Percentiles rank a stretch among this genome's conserved stretches.
Conservation (phyloP, 345 rosid species). For the Moricandia arvensis region DNA sequence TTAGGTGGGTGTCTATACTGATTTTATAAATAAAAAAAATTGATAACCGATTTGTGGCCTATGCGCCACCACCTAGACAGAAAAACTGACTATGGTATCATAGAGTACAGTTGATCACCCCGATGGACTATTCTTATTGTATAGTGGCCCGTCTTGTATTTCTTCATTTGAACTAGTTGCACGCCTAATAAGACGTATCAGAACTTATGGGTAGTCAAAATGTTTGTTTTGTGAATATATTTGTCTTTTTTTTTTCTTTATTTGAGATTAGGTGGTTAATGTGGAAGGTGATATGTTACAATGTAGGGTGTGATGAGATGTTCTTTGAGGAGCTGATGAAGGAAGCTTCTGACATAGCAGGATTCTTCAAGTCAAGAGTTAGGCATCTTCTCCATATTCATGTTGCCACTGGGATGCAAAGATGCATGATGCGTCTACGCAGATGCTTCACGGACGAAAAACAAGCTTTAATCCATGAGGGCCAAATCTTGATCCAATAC, state of each 20-base stretch:
- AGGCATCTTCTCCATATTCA: slow-evolving; percentile 80
- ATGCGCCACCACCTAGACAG: too few species aligned
- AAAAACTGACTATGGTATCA: background rate
- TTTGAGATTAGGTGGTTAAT: background rate
- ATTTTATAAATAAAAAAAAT: too few species aligned
- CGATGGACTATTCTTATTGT: background rate
- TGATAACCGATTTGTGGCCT: too few species aligned
- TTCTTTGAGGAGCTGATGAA: slow-evolving; percentile 84
- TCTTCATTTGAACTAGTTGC: background rate
- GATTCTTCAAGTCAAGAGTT: slow-evolving; percentile 74
- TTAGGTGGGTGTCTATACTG: too few species aligned
- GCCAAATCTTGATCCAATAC: slow-evolving; percentile 73
- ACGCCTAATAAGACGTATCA: background rate
- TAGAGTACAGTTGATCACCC: background rate
- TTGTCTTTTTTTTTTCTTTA: background rate
- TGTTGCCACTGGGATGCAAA: slow-evolving; percentile 69
- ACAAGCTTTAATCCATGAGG: slow-evolving; percentile 62
- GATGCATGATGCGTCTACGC: slow-evolving; percentile 49
- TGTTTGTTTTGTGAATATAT: background rate
- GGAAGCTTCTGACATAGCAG: slow-evolving; percentile 79
- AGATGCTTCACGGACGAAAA: slow-evolving; percentile 64
- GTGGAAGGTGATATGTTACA: background rate
- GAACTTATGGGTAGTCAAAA: background rate
- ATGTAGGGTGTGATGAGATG: slow-evolving; percentile 76
- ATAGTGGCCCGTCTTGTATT: background rate